Base-by-base conservation (phyloP, 306 rosid genomes). In the Trifolium subterraneum region DNA sequence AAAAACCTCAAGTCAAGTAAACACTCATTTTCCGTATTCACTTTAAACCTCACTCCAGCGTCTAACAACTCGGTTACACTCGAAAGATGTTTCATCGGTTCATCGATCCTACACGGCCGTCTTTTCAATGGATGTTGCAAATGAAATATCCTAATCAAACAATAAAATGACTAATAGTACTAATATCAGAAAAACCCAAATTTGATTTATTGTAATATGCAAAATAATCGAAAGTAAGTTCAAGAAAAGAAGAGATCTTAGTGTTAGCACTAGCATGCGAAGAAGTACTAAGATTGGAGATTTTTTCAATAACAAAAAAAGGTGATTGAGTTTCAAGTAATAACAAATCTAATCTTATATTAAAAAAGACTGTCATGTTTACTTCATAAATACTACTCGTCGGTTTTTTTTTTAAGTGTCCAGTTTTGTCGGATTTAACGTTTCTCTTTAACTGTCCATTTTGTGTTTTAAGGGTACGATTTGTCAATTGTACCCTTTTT, bases 151-250 rank as follows among this genome's bases (percentile, higher is more conserved):
- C 82, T 80, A 19, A 84, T 13, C 0, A 84, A 33, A 80, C 85
- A 2, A 82, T 80, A 72, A 84, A 84, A 71, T 84, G 80, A 0
- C n/a, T n/a, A n/a, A n/a, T n/a, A n/a, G 80, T 84, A 10, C 45
- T 47, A 27, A 69, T 13, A 15, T 29, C 0, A 6, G 9, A 4
- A 23, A 3, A 23, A 19, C 1, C 5, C 64, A 71, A 72, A 0
- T 77, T 22, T 15, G 51, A 20, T 5, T 3, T 45, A 55, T 80
- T 84, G 72, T 72, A 84, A 36, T 12, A 12, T 0, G 0, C 20
- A 55, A 84, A 84, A 56, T 52, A 69, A 2, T 11, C 16, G 39
- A 84, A 36, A 0, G 78, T 22, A 25, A 84, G 78, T 1, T 36
- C 14, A 64, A 69, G 15, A 55, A 55, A 55, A 55, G 62, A 55